A percentile compares a stretch with the other conserved stretches of the same genome.
These are phyloP conservation scores for Aureobasidium sp. DNA, from an alignment of 2,329 filamentous ascomycete genomes.

Conservation along the genomic window DNA sequence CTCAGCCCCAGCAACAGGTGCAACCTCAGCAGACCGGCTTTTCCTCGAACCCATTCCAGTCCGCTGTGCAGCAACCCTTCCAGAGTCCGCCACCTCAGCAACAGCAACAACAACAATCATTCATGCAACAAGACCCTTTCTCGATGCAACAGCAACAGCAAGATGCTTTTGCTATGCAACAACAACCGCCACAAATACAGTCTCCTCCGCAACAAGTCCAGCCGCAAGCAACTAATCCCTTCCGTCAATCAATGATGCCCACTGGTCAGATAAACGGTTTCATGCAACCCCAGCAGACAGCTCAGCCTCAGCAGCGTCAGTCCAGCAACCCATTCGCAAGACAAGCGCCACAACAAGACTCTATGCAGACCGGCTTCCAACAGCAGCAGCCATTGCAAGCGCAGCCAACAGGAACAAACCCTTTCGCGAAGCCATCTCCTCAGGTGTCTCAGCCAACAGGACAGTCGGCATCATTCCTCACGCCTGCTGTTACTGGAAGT, in stretches of 20 bases:
- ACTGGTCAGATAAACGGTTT: slow-evolving; percentile 21
- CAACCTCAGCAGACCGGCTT: slow-evolving; percentile 30
- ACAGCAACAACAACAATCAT: slow-evolving; percentile 21
- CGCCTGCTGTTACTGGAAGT: slow-evolving; percentile 71
- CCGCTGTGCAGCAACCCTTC: not conserved
- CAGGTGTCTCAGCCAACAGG: slow-evolving; percentile 37
- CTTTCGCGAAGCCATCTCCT: slow-evolving; percentile 53
- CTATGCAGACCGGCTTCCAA: slow-evolving; percentile 19
- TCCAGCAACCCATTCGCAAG: slow-evolving; percentile 58
- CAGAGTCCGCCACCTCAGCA: slow-evolving; percentile 14
- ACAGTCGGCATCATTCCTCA: slow-evolving; percentile 31
- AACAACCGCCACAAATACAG: slow-evolving; percentile 44
- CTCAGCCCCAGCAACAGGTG: slow-evolving; percentile 51
- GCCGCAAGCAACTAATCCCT: slow-evolving; percentile 76
- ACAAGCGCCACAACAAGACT: slow-evolving; percentile 32
- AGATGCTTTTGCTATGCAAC: slow-evolving; percentile 22
- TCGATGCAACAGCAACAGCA: slow-evolving; percentile 29
- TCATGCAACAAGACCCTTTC: not conserved
- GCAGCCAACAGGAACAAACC: slow-evolving; percentile 64
- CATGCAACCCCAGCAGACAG: slow-evolving; percentile 19
- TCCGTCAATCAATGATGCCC: slow-evolving; percentile 79
- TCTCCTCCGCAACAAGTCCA: slow-evolving; percentile 33
- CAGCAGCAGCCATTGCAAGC: slow-evolving; percentile 39
- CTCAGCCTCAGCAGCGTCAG: slow-evolving; percentile 25
- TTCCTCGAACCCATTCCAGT: slow-evolving; percentile 29